Base-by-base conservation (phyloP, 1,284 basidiomycete species). In the Trichosporon ovoides region DNA sequence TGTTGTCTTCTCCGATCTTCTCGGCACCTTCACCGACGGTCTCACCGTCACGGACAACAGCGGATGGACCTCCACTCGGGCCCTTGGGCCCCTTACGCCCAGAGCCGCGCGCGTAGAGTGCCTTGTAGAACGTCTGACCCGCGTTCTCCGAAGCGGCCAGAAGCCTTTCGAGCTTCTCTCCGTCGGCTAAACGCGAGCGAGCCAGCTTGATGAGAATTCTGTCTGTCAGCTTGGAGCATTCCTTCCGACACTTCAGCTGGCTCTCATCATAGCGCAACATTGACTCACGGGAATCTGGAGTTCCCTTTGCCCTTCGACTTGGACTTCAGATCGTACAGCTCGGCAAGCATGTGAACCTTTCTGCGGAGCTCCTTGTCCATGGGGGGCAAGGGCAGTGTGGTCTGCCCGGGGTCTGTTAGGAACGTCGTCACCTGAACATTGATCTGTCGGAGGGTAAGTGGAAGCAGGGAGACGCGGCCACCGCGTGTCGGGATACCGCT, bases 321-420 rank as follows among this genome's bases (percentile, higher is more conserved):
- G 61, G 87, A 91, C 77, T 86, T 87, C 72, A 96, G 63, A 20
- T 81, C 82, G 72, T 93, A 94, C 56, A 83, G 85, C 7, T 74
- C 63, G 14, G 90, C 90, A 63, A 94, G 77, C 69, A 89, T 83
- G 69, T 96, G 92, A 0, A 92, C 81, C 55, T 79, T 79, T 77
- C 83, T 85, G 62, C 91, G 80, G 55, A 81, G 83, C 57, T 79
- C 79, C 76, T 88, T 91, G 64, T 83, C 81, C 79, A 89, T 86
- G 3, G 91, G 86, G 0, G 89, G 90, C 0, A 93, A 78, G 1
- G 81, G 76, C 81, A 92, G 83, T 1, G 80, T 81, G 37, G 66
- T 57, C 10, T 79, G 78, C 0, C 83, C 83, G 2, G 83, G 64
- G 63, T 87, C 80, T 2, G 66, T 73, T 11, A 88, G 72, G 78